Conservation (phyloP, 2,329 filamentous ascomycete species). For the Furcasterigmium sp. region DNA sequence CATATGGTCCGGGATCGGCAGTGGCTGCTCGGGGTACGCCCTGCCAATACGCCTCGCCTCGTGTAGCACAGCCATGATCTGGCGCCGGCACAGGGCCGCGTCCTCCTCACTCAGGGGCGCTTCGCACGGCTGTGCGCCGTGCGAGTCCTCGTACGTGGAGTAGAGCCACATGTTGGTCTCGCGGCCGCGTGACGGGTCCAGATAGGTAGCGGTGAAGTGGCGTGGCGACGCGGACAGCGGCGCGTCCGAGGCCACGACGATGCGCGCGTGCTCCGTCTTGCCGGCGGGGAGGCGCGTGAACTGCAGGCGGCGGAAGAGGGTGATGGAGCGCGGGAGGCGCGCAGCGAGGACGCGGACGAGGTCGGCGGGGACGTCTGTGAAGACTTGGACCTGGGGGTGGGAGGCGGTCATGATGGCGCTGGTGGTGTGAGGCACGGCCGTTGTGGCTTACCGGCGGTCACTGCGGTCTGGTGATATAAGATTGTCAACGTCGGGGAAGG, state of each 20-base stretch:
- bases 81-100: conserved; percentile 20
- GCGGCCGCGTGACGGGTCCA: conserved; percentile 54
- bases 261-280: conserved; percentile 34
- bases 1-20: conserved; percentile 20
- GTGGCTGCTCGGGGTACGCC: conserved; percentile 11
- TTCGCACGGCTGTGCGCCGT: conserved; percentile 7
- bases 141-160: conserved; percentile 39
- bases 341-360: conserved; percentile 42
- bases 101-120: conserved; percentile 13
- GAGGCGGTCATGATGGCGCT: background rate
- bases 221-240: background rate
- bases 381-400: conserved; percentile 11
- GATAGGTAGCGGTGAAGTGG: conserved; percentile 51
- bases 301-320: conserved; percentile 58
- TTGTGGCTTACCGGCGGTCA: too few species aligned
- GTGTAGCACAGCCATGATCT: conserved; percentile 25
- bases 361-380: conserved; percentile 20
- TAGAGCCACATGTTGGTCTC: conserved; percentile 65
- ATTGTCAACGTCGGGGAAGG: too few species aligned
- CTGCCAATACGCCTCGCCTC: conserved; percentile 21
- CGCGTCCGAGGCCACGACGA: conserved; percentile 29
- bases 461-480: too few species aligned
- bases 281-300: conserved; percentile 40
- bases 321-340: conserved; percentile 53
- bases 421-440: too few species aligned